Evolutionary conservation across 2,329 filamentous ascomycete genomes (phyloP), one percentile per base, ranked within the genome.

Genomic region (Alternaria sp.): DNA sequence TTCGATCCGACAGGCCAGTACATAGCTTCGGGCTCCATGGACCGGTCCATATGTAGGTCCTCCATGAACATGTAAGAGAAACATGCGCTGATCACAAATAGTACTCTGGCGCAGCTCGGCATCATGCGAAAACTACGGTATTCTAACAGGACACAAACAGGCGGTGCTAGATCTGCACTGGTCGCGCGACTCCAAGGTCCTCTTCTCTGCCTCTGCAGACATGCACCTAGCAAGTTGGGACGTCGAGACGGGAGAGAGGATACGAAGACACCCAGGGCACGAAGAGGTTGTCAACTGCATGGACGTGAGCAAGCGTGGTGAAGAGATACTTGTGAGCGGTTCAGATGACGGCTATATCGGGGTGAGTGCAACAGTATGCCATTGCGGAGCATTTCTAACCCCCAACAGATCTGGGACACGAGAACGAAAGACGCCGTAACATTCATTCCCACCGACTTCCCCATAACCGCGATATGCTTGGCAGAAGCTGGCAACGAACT

Each of bases 151-250:
- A 33, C 95, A 99, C 81, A 93, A 92, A 75, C 92, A 92, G 66
- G 95, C 95, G 1, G 83, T 99, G 48, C 83, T 98, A 26, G 95
- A 98, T 78, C 81, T 99, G 44, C 93, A 97, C 74, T 99, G 95
- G 95, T 97, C 95, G 28, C 90, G 95, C 75, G 95, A 99, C 80
- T 96, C 93, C 21, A 88, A 90, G 71, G 90, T 94, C 40, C 79
- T 99, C 51, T 98, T 94, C 74, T 95, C 94, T 7, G 93, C 93
- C 42, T 97, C 93, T 33, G 93, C 95, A 66, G 95, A 99, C 76
- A 93, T 88, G 86, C 92, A 93, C 67, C 84, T 98, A 29, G 93
- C 93, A 37, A 96, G 92, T 76, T 99, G 94, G 94, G 94, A 99
- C 73, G 80, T 96, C 40, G 94, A 95, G 66, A 93, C 92, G 0